Conservation (phyloP, 78 protist genomes). For the Paratrimastix pyriformis region DNA sequence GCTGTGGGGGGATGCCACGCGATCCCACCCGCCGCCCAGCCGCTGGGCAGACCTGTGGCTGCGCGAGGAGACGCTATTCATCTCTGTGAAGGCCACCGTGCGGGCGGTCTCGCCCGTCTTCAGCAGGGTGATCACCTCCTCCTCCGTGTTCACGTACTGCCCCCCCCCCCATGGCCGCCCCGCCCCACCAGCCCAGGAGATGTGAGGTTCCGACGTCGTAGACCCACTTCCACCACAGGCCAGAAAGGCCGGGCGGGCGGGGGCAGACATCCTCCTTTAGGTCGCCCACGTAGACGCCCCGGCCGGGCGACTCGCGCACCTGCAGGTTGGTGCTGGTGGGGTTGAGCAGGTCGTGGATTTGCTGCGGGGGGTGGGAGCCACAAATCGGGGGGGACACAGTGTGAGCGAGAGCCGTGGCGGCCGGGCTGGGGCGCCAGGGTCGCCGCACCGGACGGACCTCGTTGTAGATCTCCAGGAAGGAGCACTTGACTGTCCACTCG, state of each 20-base stretch:
- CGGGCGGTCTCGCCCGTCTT: conserved; percentile 45
- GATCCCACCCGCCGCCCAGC: too few relatives aligned
- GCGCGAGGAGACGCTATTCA: conserved; percentile 59
- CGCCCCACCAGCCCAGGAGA: too few relatives aligned
- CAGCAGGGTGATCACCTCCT: conserved; percentile 45
- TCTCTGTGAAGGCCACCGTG: conserved; percentile 51
- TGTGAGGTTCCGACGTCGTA: too few relatives aligned
- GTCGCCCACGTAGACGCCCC: conserved; percentile 7
- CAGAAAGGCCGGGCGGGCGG: not conserved
- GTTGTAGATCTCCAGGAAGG: conserved; percentile 7
- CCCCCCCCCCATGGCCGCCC: not conserved
- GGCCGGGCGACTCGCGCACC: conserved; percentile 5
- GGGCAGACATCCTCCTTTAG: not conserved
- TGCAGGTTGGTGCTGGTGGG: not conserved
- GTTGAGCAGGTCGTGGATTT: not conserved
- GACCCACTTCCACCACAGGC: not conserved
- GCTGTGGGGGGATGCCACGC: too few relatives aligned
- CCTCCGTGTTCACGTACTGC: conserved; percentile 24
- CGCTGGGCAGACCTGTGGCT: too few relatives aligned
- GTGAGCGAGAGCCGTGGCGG: too few relatives aligned
- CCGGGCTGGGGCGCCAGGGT: too few relatives aligned
- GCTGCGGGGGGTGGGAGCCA: too few relatives aligned
- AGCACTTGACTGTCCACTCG: not conserved
- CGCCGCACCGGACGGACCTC: too few relatives aligned
- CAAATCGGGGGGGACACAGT: too few relatives aligned